A percentile compares a stretch with the other conserved stretches of the same genome.
Conservation (phyloP, 1,284 basidiomycete genomes). For the Cutaneotrichosporon daszewskae region DNA sequence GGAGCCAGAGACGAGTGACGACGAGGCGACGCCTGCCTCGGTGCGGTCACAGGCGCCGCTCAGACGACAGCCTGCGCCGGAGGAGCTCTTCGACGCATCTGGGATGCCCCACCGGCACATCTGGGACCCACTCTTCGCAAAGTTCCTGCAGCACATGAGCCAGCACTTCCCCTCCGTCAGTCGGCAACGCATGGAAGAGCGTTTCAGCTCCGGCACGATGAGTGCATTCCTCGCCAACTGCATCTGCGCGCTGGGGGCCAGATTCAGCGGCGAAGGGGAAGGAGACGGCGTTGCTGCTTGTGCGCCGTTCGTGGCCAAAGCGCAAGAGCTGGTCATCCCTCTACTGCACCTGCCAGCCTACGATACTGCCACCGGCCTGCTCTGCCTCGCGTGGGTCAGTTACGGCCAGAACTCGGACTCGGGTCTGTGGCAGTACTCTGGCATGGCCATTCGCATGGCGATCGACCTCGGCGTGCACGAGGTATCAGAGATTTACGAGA, state of each 20-base stretch:
- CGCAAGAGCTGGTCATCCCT: slow-evolving; percentile 48
- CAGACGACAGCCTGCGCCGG: slow-evolving; percentile 15
- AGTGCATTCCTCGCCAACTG: slow-evolving; percentile 46
- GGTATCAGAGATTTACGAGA: slow-evolving; percentile 48
- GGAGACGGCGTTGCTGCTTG: slow-evolving; percentile 27
- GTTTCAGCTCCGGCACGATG: slow-evolving; percentile 49
- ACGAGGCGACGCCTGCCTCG: slow-evolving; percentile 5
- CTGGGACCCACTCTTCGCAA: slow-evolving; percentile 43
- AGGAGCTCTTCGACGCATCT: slow-evolving; percentile 40
- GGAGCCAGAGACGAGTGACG: slow-evolving; percentile 15
- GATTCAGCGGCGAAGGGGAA: slow-evolving; percentile 21
- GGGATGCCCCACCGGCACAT: slow-evolving; percentile 45
- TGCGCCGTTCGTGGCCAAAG: slow-evolving; percentile 49
- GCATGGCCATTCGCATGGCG: slow-evolving; percentile 50
- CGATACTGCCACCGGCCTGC: slow-evolving; percentile 46
- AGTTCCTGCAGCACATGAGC: slow-evolving; percentile 44
- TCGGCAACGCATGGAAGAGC: slow-evolving; percentile 42
- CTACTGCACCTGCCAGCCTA: slow-evolving; percentile 48
- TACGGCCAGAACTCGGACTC: slow-evolving; percentile 50
- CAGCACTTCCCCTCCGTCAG: slow-evolving; percentile 48
- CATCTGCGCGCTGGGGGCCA: slow-evolving; percentile 42
- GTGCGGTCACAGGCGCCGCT: slow-evolving; percentile 7
- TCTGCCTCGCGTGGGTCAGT: slow-evolving; percentile 48
- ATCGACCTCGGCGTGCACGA: slow-evolving; percentile 50
- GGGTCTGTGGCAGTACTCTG: slow-evolving; percentile 45